Base-by-base conservation (phyloP, 2,329 filamentous ascomycete species). In the Pseudogymnoascus pannorum region DNA sequence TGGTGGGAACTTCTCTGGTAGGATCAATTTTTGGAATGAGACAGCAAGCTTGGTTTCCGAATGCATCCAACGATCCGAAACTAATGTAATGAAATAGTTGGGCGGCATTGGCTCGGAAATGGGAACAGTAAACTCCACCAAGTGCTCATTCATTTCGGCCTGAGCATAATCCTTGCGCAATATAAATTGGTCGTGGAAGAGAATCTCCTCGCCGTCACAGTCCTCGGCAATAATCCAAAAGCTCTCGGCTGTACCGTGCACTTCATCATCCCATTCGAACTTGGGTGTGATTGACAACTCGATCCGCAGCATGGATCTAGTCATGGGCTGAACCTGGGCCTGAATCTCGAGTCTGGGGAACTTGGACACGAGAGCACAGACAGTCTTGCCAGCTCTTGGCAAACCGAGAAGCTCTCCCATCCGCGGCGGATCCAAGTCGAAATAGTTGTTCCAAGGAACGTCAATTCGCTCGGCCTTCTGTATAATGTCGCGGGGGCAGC, bases 211-310 rank as follows among this genome's bases (percentile, higher is more conserved):
- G 24, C 94, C 94, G 71, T 99, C 94, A 68, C 92, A 96, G 69
- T 99, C 95, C 74, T 99, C 95, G 3, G 96, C 92, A 61, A 99
- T 76, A 64, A 99, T 92, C 94, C 94, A 99, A 76, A 97, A 99
- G 67, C 85, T 91, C 75, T 99, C 92, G 0, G 92, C 89, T 31
- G 82, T 81, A 2, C 94, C 94, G 72, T 99, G 94, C 3, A 99
- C 74, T 24, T 86, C 81, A 65, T 94, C 91, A 67, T 99, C 93
- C 94, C 94, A 99, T 64, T 92, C 87, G 68, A 99, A 99, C 70
- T 92, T 96, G 1, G 94, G 94, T 1, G 90, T 92, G 65, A 99
- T 92, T 12, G 88, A 91, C 44, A 99, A 79, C 73, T 96, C 93
- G 40, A 97, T 83, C 51, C 91, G 87, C 16, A 99, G 81, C 86